Evolutionary conservation across 2,329 filamentous ascomycete species (phyloP).

Genomic region (Claviceps arundinis): DNA sequence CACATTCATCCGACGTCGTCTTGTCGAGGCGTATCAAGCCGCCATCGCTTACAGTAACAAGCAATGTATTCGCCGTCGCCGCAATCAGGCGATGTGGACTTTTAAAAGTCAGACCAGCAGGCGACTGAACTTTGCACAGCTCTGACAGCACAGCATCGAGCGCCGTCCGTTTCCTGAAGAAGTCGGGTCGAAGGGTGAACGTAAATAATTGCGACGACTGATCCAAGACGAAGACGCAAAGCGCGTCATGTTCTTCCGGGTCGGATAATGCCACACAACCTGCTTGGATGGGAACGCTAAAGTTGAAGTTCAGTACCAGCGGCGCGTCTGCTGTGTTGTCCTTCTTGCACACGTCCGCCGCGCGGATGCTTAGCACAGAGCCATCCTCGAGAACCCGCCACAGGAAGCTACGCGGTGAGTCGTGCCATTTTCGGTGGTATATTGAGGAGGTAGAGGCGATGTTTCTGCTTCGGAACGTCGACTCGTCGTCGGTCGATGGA

Average conservation of each 20-base stretch:
- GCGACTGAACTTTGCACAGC: conserved; percentile 60
- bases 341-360: conserved; percentile 65
- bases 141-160: conserved; percentile 64
- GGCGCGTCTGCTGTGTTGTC: conserved; percentile 54
- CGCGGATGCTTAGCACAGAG: conserved; percentile 68
- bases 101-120: conserved; percentile 64
- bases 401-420: conserved; percentile 71
- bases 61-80: conserved; percentile 56
- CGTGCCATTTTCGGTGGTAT: conserved; percentile 66
- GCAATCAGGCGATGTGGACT: conserved; percentile 71
- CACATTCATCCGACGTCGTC: conserved; percentile 34
- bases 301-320: conserved; percentile 64
- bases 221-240: conserved; percentile 71
- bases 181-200: conserved; percentile 68
- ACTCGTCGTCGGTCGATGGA: conserved; percentile 49
- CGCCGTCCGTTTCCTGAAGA: conserved; percentile 57
- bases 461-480: conserved; percentile 56
- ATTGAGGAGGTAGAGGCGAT: conserved; percentile 69
- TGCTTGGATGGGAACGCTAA: conserved; percentile 58
- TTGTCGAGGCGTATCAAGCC: conserved; percentile 59
- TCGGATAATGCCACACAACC: conserved; percentile 77
- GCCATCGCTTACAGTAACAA: conserved; percentile 72
- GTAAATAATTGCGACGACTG: conserved; percentile 70
- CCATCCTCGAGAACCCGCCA: conserved; percentile 81
- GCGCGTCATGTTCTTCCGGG: conserved; percentile 58